Evolutionary conservation across 2,329 filamentous ascomycete species (phyloP).

Genomic region (Neonectria neomacrospora): DNA sequence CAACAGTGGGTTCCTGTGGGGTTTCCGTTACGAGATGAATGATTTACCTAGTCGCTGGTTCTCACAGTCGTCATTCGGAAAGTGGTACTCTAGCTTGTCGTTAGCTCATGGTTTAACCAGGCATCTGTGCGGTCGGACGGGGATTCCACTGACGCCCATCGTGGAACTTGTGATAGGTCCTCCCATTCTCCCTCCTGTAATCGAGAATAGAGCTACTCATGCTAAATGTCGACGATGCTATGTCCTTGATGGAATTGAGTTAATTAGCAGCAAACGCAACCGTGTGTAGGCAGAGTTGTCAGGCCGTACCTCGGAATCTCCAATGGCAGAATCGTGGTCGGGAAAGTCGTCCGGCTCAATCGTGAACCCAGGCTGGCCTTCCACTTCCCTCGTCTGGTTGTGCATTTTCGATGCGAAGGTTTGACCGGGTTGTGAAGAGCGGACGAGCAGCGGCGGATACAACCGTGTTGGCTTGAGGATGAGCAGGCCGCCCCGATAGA

Average conservation of each 20-base stretch:
- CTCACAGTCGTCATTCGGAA: conserved; percentile 24
- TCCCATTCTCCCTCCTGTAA: conserved; percentile 23
- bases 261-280: neutral
- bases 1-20: neutral
- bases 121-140: neutral
- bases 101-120: neutral
- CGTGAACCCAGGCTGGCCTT: neutral
- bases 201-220: conserved; percentile 21
- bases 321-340: neutral
- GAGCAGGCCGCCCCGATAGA: neutral
- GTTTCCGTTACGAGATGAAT: neutral
- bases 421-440: neutral
- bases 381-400: neutral
- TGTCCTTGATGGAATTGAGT: conserved; percentile 1
- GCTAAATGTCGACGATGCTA: conserved; percentile 13
- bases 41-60: conserved; percentile 19
- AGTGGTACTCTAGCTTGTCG: conserved; percentile 15
- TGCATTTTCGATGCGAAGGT: neutral
- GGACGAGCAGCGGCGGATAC: neutral
- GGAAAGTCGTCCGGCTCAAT: neutral
- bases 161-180: conserved; percentile 24
- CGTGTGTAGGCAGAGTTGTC: neutral
- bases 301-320: neutral
- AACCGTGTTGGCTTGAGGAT: neutral
- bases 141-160: conserved; percentile 15